phyloP scores from a whole-genome alignment of 129 eudicot species.

The Artemisia annua region DNA sequence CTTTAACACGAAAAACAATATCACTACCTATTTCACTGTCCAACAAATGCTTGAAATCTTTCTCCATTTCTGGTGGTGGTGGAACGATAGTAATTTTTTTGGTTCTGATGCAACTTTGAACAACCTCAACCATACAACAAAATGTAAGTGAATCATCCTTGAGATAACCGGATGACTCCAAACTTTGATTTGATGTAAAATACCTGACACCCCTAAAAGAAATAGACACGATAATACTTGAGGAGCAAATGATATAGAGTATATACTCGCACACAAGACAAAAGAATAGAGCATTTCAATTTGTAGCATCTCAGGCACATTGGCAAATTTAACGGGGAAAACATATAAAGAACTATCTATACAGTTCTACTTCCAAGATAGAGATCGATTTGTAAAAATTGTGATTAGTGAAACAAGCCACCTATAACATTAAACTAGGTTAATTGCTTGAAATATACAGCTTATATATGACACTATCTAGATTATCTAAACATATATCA shows the following conservation, averaged over 20 bases:
- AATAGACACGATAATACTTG: neutral
- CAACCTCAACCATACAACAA: neutral
- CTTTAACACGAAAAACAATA: conserved; percentile 4
- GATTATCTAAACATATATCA: too few species aligned
- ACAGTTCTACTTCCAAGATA: too few species aligned
- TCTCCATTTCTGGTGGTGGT: neutral
- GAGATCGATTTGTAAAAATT: too few species aligned
- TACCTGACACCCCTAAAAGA: neutral
- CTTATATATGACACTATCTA: too few species aligned
- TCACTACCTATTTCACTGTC: neutral
- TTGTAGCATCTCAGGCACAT: too few species aligned
- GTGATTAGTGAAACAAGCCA: too few species aligned
- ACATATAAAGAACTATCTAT: too few species aligned
- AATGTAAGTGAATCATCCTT: neutral
- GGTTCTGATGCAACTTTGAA: neutral
- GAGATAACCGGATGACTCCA: neutral
- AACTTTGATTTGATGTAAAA: neutral
- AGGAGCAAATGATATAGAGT: neutral
- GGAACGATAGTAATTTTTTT: neutral
- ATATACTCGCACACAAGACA: neutral
- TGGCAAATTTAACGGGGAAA: too few species aligned
- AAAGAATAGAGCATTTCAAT: neutral
- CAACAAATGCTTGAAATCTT: neutral
- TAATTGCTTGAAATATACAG: too few species aligned
- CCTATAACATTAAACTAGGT: too few species aligned